Evolutionary conservation across 2,329 filamentous ascomycete species (phyloP), one percentile per base, ranked within the genome.

Genomic region (Claviceps citrina): DNA sequence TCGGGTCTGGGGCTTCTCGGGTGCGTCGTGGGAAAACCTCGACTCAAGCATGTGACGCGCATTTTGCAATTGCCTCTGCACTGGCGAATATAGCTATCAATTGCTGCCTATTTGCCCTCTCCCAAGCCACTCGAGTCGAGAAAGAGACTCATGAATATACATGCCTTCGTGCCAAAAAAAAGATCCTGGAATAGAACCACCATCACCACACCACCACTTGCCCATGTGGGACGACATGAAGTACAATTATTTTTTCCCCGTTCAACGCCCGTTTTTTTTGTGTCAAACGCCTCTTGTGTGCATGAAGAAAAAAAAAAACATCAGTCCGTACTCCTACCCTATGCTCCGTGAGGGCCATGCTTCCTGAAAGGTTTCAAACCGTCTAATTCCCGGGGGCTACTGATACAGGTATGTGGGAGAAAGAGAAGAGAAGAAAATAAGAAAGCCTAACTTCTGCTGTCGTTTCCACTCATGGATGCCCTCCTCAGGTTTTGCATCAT

Each of bases 401-500:
- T 27, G 12, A 20, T 39, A 43, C 37, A 36, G 2, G 10, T 19
- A 30, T 15, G 6, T 36, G 12, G 19, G 24, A 19, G 15, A 25
- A 16, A 20, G 22, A 16, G 22, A 32, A 22, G 8, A 5, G 8
- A 24, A 24, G 8, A 24, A 26, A 26, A 36, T 7, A 9, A 25
- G 7, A 30, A 2, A n/a, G 5, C 8, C 8, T 16, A 38, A 28
- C 24, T 5, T 20, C 13, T 27, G 20, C 10, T 16, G 6, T 16
- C 36, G 16, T 35, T 26, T 16, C 37, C 40, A 15, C 41, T 45
- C 38, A 40, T 34, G 12, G 57, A 59, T 8, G 62, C 63, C 37
- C 63, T 59, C 31, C 63, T 62, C 12, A 74, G 54, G 45, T 71
- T 70, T 32, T 54, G 51, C 61, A 74, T 65, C 60, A 74, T 67